Conservation (phyloP, 805 yeast species). For the Cyberlindnera veronae region DNA sequence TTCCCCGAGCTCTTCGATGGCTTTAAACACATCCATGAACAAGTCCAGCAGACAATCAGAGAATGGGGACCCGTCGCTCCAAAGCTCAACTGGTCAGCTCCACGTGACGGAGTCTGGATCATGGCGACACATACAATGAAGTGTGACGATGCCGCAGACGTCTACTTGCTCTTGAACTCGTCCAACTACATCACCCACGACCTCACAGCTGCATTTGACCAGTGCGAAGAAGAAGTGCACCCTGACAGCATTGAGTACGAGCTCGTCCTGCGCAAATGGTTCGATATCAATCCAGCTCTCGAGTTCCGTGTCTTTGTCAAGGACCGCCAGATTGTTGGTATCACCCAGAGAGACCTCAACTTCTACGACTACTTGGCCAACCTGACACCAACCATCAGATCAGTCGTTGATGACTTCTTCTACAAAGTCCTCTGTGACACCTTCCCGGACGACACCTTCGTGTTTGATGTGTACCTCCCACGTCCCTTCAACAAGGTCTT, state of each 20-base stretch:
- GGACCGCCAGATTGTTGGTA: slow-evolving; percentile 60
- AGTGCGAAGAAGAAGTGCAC: slow-evolving; percentile 31
- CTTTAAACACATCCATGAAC: slow-evolving; percentile 59
- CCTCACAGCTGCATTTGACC: slow-evolving; percentile 65
- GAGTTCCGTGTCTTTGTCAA: slow-evolving; percentile 88
- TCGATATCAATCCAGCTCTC: slow-evolving; percentile 76
- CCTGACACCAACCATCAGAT: slow-evolving; percentile 44
- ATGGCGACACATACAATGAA: slow-evolving; percentile 69
- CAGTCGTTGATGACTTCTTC: slow-evolving; percentile 52
- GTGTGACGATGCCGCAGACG: slow-evolving; percentile 68
- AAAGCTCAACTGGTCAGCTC: slow-evolving; percentile 95
- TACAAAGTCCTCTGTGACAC: slow-evolving; percentile 41
- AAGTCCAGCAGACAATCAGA: slow-evolving; percentile 43
- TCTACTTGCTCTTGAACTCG: slow-evolving; percentile 77
- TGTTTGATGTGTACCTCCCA: slow-evolving; percentile 81
- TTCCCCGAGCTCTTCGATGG: slow-evolving; percentile 28
- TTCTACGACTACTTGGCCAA: slow-evolving; percentile 67
- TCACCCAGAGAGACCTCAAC: slow-evolving; percentile 84
- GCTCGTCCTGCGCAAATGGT: slow-evolving; percentile 80
- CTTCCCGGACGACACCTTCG: slow-evolving; percentile 55
- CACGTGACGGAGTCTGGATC: slow-evolving; percentile 94
- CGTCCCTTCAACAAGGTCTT: slow-evolving; percentile 62
- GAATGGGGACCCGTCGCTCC: slow-evolving; percentile 69
- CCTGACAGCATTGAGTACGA: slow-evolving; percentile 38
- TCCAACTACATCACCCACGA: slow-evolving; percentile 89